These are phyloP conservation scores for Arthrobotrys sphaeroides DNA, from an alignment of 2,329 filamentous ascomycete species.

Conservation along the genomic window DNA sequence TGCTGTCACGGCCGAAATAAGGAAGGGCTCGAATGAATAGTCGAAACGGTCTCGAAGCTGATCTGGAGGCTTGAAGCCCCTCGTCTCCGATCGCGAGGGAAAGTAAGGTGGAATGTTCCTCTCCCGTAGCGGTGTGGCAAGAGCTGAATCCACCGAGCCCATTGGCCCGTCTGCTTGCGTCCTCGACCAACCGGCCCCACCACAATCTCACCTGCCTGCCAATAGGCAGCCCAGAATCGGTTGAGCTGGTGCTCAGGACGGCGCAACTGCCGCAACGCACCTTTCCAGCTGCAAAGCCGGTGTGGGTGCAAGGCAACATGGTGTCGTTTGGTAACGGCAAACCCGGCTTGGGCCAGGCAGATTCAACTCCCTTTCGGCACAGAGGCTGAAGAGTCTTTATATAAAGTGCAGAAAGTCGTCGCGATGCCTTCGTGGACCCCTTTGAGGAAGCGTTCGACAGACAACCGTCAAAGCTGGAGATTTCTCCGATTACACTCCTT, in stretches of 20 bases:
- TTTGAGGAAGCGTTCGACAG: not conserved
- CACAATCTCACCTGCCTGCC: conserved; percentile 46
- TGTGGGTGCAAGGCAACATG: conserved; percentile 38
- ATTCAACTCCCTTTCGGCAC: conserved; percentile 7
- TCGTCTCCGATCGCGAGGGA: conserved; percentile 47
- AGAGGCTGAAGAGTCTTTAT: not conserved
- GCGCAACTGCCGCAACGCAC: conserved; percentile 50
- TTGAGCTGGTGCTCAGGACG: conserved; percentile 31
- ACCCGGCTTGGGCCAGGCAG: conserved; percentile 20
- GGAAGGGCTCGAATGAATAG: conserved; percentile 46
- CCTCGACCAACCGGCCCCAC: conserved; percentile 30
- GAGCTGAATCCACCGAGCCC: not conserved
- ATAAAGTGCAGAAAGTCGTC: conserved; percentile 37
- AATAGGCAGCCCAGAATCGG: conserved; percentile 28
- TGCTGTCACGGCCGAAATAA: conserved; percentile 28
- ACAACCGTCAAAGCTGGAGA: conserved; percentile 20
- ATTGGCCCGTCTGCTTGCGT: conserved; percentile 35
- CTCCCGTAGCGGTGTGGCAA: conserved; percentile 36
- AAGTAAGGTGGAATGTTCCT: conserved; percentile 20
- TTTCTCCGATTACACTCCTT: conserved; percentile 48
- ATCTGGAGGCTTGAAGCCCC: conserved; percentile 28
- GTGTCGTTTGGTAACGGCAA: conserved; percentile 32
- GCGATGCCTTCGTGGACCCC: conserved; percentile 24
- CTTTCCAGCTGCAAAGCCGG: conserved; percentile 21
- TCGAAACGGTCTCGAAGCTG: conserved; percentile 17